Percentiles rank a stretch among this genome's conserved stretches.
Conservation (phyloP, 164 flowering plant genomes). For the Macadamia tetraphylla region DNA sequence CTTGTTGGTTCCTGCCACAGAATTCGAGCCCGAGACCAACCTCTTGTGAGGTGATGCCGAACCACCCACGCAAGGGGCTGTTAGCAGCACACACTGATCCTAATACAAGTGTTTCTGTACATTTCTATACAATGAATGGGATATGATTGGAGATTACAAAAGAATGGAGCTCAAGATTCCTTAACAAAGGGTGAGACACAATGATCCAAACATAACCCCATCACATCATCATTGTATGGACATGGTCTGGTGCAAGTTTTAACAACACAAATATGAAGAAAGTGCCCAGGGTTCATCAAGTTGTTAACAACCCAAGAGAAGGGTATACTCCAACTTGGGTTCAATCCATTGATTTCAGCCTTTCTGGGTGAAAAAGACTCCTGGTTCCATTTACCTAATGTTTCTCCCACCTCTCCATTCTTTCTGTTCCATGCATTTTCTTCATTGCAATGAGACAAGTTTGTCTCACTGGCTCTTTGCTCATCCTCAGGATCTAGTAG, state of each 20-base stretch:
- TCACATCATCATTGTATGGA: constrained; percentile 8
- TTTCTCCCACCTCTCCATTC: constrained; percentile 19
- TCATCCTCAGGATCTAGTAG: constrained; percentile 28
- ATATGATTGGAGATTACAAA: background rate
- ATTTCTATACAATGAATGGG: constrained; percentile 12
- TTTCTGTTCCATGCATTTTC: constrained; percentile 22
- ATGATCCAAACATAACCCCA: constrained; percentile 2
- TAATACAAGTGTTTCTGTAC: constrained; percentile 20
- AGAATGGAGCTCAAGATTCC: background rate
- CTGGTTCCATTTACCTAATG: constrained; percentile 3
- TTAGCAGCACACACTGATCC: too few relatives aligned
- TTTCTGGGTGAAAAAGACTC: constrained; percentile 11
- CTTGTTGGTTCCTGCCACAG: too few relatives aligned
- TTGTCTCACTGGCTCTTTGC: constrained; percentile 12
- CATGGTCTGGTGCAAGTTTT: constrained; percentile 26
- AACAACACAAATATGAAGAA: constrained; percentile 76
- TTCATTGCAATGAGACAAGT: constrained; percentile 1
- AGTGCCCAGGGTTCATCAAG: constrained; percentile 79
- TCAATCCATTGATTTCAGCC: constrained; percentile 71
- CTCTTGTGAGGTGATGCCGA: too few relatives aligned
- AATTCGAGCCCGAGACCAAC: too few relatives aligned
- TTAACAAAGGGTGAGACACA: background rate
- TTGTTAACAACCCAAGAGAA: constrained; percentile 87
- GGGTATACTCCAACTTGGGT: constrained; percentile 77
- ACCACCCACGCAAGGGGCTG: too few relatives aligned